Percentiles rank a stretch among this genome's conserved stretches.
Conservation (phyloP, 2,329 filamentous ascomycete genomes). For the Taxawa tesnikishii region DNA sequence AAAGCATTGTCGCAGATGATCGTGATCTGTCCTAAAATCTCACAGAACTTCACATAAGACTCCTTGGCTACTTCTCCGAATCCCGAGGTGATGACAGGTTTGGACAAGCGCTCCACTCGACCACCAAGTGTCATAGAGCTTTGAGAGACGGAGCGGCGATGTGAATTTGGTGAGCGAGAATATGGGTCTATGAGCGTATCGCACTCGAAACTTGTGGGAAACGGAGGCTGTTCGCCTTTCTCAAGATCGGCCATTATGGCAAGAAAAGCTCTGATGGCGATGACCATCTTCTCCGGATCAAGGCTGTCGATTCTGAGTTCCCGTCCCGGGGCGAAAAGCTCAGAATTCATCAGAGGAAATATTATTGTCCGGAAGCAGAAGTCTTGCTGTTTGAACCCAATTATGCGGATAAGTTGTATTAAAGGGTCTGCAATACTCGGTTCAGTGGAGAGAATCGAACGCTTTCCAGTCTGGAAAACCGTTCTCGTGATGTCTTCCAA, state of each 20-base stretch:
- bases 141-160: constrained; percentile 22
- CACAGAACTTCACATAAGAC: constrained; percentile 83
- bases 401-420: constrained; percentile 86
- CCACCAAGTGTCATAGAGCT: constrained; percentile 21
- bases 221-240: constrained; percentile 71
- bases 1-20: constrained; percentile 96
- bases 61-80: constrained; percentile 69
- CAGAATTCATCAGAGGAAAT: constrained; percentile 85
- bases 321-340: constrained; percentile 39
- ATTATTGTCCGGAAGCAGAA: constrained; percentile 86
- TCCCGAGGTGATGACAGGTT: constrained; percentile 45
- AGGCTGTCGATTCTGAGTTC: constrained; percentile 83
- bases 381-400: constrained; percentile 87
- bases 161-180: constrained; percentile 19
- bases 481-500: constrained; percentile 82
- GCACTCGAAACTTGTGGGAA: constrained; percentile 54
- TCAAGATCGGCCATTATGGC: constrained; percentile 90
- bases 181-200: constrained; percentile 30
- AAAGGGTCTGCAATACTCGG: constrained; percentile 74
- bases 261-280: constrained; percentile 88
- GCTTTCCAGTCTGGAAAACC: constrained; percentile 68
- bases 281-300: constrained; percentile 93
- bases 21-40: constrained; percentile 89
- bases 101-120: constrained; percentile 54
- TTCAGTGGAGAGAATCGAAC: constrained; percentile 72